These are phyloP conservation scores for Sclerotinia subarctica DNA, from an alignment of 2,329 filamentous ascomycete species.

Conservation along the genomic window DNA sequence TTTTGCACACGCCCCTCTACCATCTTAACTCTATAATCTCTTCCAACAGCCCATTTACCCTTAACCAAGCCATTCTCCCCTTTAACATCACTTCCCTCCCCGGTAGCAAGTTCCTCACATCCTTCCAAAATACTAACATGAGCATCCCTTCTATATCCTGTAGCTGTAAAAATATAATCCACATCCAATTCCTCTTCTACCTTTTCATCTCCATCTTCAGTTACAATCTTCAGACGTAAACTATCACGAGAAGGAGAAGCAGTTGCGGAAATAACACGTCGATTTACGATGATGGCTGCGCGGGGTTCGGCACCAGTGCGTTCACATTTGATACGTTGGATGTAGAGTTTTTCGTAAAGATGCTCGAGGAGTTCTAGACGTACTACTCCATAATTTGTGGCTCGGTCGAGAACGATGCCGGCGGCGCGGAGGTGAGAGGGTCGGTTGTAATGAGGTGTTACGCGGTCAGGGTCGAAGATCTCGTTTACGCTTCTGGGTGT, in stretches of 20 bases:
- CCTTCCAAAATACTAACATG: conserved; percentile 74
- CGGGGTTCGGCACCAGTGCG: conserved; percentile 73
- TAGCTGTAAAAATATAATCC: conserved; percentile 80
- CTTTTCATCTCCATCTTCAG: conserved; percentile 41
- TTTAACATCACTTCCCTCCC: conserved; percentile 21
- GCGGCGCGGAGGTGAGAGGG: conserved; percentile 57
- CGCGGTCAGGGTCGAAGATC: conserved; percentile 86
- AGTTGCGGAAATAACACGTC: conserved; percentile 49
- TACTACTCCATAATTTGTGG: conserved; percentile 94
- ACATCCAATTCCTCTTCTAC: conserved; percentile 53
- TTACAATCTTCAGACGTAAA: conserved; percentile 39
- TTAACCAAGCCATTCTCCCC: conserved; percentile 38
- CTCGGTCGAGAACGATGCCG: conserved; percentile 66
- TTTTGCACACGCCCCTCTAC: conserved; percentile 65
- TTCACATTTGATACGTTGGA: conserved; percentile 65
- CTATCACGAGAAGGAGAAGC: conserved; percentile 22
- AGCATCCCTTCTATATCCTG: conserved; percentile 75
- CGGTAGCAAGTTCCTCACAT: conserved; percentile 61
- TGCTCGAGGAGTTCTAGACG: conserved; percentile 85
- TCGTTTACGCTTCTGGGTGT: conserved; percentile 72
- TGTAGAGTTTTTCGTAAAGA: conserved; percentile 83
- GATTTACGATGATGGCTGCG: conserved; percentile 71
- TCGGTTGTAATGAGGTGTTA: conserved; percentile 72
- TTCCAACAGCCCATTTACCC: conserved; percentile 62
- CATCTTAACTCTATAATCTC: conserved; percentile 79